These are phyloP conservation scores for Hyaloscypha hepaticicola DNA, from an alignment of 495 filamentous ascomycete species.

Conservation along the genomic window DNA sequence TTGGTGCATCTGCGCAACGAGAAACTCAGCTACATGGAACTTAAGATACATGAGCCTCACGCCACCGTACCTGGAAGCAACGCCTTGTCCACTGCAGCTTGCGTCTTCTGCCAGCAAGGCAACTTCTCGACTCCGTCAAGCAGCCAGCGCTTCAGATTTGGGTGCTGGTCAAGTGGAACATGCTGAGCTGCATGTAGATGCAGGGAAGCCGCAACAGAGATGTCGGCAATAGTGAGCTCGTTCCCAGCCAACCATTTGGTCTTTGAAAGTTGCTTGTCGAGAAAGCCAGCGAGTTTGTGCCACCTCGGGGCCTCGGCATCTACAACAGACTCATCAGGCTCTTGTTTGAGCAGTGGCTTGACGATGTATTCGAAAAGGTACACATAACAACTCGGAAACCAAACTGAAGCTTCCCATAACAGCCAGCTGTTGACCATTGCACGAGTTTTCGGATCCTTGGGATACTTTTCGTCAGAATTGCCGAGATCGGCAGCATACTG, in stretches of 20 bases:
- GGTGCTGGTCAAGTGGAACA: constrained; percentile 35
- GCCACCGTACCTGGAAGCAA: constrained; percentile 26
- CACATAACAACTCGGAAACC: constrained; percentile 27
- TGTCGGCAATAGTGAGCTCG: constrained; percentile 38
- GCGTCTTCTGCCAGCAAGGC: constrained; percentile 38
- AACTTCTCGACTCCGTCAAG: constrained; percentile 34
- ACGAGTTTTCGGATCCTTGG: constrained; percentile 34
- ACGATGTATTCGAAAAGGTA: constrained; percentile 38
- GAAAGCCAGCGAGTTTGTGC: constrained; percentile 33
- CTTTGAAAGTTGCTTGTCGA: constrained; percentile 34
- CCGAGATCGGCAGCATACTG: constrained; percentile 35
- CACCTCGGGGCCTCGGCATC: constrained; percentile 28
- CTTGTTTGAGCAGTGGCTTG: constrained; percentile 32
- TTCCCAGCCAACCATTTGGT: constrained; percentile 36
- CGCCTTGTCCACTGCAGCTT: constrained; percentile 35
- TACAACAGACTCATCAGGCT: constrained; percentile 33
- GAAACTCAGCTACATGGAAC: constrained; percentile 18
- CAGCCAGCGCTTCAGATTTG: constrained; percentile 36
- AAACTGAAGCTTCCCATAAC: constrained; percentile 33
- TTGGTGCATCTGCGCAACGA: no score
- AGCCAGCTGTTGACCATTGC: constrained; percentile 36
- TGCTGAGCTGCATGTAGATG: constrained; percentile 15
- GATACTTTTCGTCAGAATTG: constrained; percentile 25
- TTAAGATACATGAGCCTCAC: neutral
- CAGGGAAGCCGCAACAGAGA: constrained; percentile 29